Percentiles rank a stretch among this genome's conserved stretches.
These are phyloP conservation scores for Haematococcus lacustris DNA, from an alignment of 139 green algal species.

Conservation along the genomic window DNA sequence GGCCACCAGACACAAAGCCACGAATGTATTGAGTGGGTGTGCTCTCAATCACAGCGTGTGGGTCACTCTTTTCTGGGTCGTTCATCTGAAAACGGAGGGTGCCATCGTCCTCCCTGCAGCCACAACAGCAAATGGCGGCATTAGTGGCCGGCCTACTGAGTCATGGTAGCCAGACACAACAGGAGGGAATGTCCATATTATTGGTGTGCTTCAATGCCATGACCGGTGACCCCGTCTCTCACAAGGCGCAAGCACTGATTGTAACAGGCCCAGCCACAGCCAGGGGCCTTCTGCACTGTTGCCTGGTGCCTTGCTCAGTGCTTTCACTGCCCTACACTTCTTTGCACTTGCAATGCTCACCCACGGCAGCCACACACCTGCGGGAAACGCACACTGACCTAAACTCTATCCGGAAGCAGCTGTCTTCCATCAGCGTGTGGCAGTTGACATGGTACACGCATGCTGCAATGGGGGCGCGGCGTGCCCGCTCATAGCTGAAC, in stretches of 20 bases:
- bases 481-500: constrained; percentile 23
- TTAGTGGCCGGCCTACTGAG: background rate
- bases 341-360: background rate
- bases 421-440: constrained; percentile 68
- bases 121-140: background rate
- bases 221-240: background rate
- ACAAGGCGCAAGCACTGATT: background rate
- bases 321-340: background rate
- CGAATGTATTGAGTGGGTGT: constrained; percentile 1
- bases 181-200: background rate
- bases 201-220: background rate
- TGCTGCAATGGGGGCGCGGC: constrained; percentile 9
- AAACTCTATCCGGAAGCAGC: constrained; percentile 57
- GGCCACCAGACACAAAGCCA: background rate
- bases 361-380: background rate
- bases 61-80: constrained; percentile 5
- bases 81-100: constrained; percentile 9
- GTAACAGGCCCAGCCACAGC: background rate
- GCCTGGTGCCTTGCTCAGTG: background rate
- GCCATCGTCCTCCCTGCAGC: constrained; percentile 2
- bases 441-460: constrained; percentile 37
- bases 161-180: background rate
- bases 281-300: background rate
- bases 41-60: background rate
- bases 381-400: constrained; percentile 1